Conservation (phyloP, 345 rosid species). For the Psidium guajava region DNA sequence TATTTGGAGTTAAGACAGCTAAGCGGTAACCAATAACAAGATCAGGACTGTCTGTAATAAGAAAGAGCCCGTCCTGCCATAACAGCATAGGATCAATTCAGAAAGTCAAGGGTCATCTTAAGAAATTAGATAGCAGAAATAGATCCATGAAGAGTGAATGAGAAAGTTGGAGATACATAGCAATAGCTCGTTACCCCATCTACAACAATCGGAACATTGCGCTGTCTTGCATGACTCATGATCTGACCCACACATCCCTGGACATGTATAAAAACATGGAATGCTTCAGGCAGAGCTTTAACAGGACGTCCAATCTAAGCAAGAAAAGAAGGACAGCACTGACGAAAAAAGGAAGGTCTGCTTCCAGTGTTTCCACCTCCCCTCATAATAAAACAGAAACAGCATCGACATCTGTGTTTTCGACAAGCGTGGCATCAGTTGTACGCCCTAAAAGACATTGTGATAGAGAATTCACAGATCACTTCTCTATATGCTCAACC, state of each 20-base stretch:
- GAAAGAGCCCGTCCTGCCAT: slow-evolving; percentile 84
- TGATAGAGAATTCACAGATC: not conserved
- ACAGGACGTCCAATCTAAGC: not conserved
- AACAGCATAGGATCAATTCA: not conserved
- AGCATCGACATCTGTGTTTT: not conserved
- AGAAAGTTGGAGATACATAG: not conserved
- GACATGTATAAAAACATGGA: not conserved
- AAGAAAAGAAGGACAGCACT: not conserved
- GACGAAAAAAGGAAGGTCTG: not conserved
- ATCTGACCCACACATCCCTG: slow-evolving; percentile 78
- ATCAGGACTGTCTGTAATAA: slow-evolving; percentile 53
- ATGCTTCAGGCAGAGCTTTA: not conserved
- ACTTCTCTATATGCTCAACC: not conserved
- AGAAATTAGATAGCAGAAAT: not conserved
- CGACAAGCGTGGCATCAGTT: not conserved
- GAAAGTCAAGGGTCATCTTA: not conserved
- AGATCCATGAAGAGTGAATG: not conserved
- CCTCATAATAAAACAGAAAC: not conserved
- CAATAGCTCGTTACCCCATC: slow-evolving; percentile 57
- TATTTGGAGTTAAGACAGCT: slow-evolving; percentile 85
- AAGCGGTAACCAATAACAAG: slow-evolving; percentile 65
- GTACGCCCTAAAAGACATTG: not conserved
- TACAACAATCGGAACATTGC: slow-evolving; percentile 66
- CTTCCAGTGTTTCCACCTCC: not conserved
- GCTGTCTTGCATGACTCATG: slow-evolving; percentile 58